Conservation (phyloP, 768 basidiomycete genomes). For the Gloeostereum incarnatum region DNA sequence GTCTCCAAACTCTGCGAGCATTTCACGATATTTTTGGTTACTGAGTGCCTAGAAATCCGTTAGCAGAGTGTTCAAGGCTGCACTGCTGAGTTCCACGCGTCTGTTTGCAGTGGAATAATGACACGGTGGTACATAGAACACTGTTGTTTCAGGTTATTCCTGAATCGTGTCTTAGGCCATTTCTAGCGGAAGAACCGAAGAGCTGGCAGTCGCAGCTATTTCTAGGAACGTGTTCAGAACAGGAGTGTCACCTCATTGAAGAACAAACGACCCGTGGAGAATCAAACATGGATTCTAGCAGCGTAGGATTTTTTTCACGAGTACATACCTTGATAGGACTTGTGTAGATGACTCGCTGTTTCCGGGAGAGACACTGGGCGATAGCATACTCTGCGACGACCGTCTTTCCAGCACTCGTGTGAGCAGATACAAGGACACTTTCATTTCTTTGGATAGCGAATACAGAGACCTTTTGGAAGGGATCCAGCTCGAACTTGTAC, state of each 20-base stretch:
- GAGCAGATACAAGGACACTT: slow-evolving; percentile 94
- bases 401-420: slow-evolving; percentile 98
- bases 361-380: slow-evolving; percentile 88
- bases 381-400: slow-evolving; percentile 99
- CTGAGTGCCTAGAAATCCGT: slow-evolving; percentile 68
- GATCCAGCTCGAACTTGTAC: slow-evolving; percentile 96
- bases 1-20: slow-evolving; percentile 94
- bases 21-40: slow-evolving; percentile 98
- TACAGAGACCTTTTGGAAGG: slow-evolving; percentile 93
- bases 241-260: no score
- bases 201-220: no score
- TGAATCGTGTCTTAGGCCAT: no score
- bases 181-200: no score
- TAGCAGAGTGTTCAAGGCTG: neutral
- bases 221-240: no score
- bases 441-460: slow-evolving; percentile 96
- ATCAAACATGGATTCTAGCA: no score
- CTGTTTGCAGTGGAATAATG: no score
- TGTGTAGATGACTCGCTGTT: slow-evolving; percentile 97
- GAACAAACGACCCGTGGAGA: no score
- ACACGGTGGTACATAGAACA: no score
- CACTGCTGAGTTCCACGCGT: no score
- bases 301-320: no score
- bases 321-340: slow-evolving; percentile 94
- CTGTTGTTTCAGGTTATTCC: no score